Conservation (phyloP, 2,329 filamentous ascomycete genomes). For the Aspergillus sclerotialis region DNA sequence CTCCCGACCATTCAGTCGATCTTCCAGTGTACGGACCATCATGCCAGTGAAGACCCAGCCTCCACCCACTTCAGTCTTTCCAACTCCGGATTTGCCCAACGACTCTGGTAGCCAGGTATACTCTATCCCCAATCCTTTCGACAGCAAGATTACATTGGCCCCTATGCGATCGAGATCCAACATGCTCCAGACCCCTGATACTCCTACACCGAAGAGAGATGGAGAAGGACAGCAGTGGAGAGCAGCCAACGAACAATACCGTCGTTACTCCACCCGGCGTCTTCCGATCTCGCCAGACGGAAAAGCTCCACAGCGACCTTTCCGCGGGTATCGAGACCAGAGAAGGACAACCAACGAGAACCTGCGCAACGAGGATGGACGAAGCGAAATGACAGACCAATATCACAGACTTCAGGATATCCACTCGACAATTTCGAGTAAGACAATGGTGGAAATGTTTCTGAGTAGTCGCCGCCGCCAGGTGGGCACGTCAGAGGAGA, state of each 20-base stretch:
- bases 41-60: constrained; percentile 8
- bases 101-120: background rate
- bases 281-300: constrained; percentile 14
- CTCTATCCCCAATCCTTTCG: background rate
- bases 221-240: constrained; percentile 10
- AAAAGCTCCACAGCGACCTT: constrained; percentile 20
- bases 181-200: constrained; percentile 16
- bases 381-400: constrained; percentile 9
- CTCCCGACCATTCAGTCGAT: constrained; percentile 29
- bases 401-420: constrained; percentile 15
- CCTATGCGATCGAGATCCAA: constrained; percentile 18
- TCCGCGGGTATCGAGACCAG: constrained; percentile 16
- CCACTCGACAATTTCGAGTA: constrained; percentile 24
- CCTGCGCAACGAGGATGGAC: constrained; percentile 10
- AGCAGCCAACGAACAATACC: constrained; percentile 14
- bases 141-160: constrained; percentile 7
- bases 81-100: background rate
- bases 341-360: constrained; percentile 25
- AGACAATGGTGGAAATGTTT: constrained; percentile 33
- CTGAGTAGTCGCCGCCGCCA: constrained; percentile 25
- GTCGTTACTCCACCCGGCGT: constrained; percentile 15
- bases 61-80: background rate
- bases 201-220: constrained; percentile 23
- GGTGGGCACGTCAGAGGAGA: constrained; percentile 11
- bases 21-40: constrained; percentile 22